phyloP scores from a whole-genome alignment of 2,329 filamentous ascomycete species.

The Fusarium domesticum region DNA sequence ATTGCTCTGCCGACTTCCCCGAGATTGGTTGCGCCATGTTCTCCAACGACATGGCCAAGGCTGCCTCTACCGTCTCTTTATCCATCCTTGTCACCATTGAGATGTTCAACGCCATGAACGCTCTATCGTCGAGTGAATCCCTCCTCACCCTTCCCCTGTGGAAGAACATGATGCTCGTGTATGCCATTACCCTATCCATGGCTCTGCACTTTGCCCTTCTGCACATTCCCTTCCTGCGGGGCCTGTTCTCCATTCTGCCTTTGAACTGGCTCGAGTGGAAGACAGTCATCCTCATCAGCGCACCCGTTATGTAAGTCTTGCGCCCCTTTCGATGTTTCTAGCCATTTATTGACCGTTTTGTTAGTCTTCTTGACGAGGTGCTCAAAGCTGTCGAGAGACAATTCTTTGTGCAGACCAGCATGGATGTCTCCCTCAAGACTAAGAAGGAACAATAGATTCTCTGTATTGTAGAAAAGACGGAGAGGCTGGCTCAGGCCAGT shows the following conservation, averaged over 20 bases:
- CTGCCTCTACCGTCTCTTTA: constrained; percentile 88
- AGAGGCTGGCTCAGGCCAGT: constrained; percentile 24
- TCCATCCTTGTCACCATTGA: constrained; percentile 95
- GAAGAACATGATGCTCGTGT: constrained; percentile 98
- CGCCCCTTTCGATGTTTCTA: neutral
- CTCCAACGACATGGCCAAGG: constrained; percentile 76
- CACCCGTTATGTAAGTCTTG: constrained; percentile 82
- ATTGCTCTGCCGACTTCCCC: constrained; percentile 79
- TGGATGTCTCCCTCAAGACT: constrained; percentile 37
- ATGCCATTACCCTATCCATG: constrained; percentile 92
- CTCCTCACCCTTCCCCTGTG: constrained; percentile 91
- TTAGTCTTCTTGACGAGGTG: constrained; percentile 74
- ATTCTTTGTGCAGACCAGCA: constrained; percentile 57
- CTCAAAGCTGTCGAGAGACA: constrained; percentile 75
- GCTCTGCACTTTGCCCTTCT: constrained; percentile 89
- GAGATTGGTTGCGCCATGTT: constrained; percentile 94
- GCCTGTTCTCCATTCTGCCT: constrained; percentile 85
- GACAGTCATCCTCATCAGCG: constrained; percentile 83
- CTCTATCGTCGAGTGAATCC: constrained; percentile 90
- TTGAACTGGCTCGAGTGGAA: constrained; percentile 86
- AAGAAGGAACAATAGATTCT: constrained; percentile 54
- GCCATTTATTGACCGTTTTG: constrained; percentile 23
- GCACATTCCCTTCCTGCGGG: constrained; percentile 86
- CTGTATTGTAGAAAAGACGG: constrained; percentile 21
- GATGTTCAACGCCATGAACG: constrained; percentile 99